Evolutionary conservation across 768 basidiomycete genomes (phyloP), one percentile per base, ranked within the genome.

Genomic region (Leccinum variicolor): DNA sequence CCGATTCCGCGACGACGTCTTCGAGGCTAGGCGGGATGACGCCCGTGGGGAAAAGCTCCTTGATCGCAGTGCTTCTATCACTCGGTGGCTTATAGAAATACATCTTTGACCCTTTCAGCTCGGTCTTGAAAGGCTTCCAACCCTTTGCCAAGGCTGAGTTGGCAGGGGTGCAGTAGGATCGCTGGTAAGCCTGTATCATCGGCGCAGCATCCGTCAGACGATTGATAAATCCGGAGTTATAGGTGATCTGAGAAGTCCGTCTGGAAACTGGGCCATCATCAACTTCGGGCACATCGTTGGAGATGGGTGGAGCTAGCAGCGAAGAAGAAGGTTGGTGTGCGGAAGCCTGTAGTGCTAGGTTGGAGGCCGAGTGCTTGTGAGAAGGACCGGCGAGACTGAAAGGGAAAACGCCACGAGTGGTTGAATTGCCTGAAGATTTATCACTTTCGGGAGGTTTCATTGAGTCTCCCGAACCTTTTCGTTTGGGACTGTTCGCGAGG

Each of bases 61-160:
- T 89, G 53, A 93, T 78, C 0, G 78, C 86, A 2, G 76, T 73
- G 23, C 72, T 75, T 55, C 85, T 77, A 61, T 94, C 92, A 28
- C 79, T 77, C 0, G 92, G 90, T 0, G 90, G 84, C 65, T 94
- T 95, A 69, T 90, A 93, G 66, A 94, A 89, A 69, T 89, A 87
- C 50, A 95, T 64, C 69, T 94, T 94, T 13, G 87, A 83, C 6
- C 92, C 93, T 66, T 90, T 88, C 26, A 95, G 74, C 63, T 92
- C 87, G 47, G 88, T 79, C 70, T 94, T 93, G 76, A 82, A 91
- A 5, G 90, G 84, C 68, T 94, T 94, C 93, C 93, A 95, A 0
- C 84, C 84, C 63, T 92, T 92, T 0, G 80, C 69, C 2, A 85
- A 71, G 1, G 78, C 60, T 31, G 73, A 61, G 41, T 75, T 73